These are phyloP conservation scores for Suillus luteus DNA, from an alignment of 768 basidiomycete species.

Conservation along the genomic window DNA sequence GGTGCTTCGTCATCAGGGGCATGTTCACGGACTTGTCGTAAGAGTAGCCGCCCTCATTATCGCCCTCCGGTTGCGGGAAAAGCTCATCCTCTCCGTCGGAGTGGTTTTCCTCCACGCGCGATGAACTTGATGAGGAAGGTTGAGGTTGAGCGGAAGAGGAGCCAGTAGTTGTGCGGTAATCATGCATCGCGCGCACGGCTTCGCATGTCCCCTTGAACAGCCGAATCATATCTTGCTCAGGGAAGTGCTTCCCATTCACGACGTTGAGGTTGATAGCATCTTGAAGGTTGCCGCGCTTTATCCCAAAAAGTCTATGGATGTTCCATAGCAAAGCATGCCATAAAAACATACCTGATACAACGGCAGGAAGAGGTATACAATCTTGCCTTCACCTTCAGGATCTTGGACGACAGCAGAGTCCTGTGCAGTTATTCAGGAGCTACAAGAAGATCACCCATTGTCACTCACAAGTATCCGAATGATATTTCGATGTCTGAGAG, in stretches of 20 bases:
- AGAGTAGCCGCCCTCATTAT: slow-evolving; percentile 73
- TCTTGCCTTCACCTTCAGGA: slow-evolving; percentile 88
- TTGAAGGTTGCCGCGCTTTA: slow-evolving; percentile 89
- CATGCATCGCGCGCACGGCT: slow-evolving; percentile 94
- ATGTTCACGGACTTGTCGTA: slow-evolving; percentile 54
- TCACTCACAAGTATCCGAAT: slow-evolving; percentile 81
- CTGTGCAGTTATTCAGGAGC: slow-evolving; percentile 38
- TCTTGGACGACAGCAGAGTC: slow-evolving; percentile 96
- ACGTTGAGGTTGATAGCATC: slow-evolving; percentile 88
- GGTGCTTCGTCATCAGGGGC: slow-evolving; percentile 61
- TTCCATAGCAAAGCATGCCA: neutral
- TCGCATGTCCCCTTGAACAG: slow-evolving; percentile 94
- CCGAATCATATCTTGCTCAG: slow-evolving; percentile 85
- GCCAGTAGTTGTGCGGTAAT: slow-evolving; percentile 59
- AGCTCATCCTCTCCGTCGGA: slow-evolving; percentile 63
- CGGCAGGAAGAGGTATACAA: slow-evolving; percentile 95
- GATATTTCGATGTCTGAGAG: slow-evolving; percentile 86
- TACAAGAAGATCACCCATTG: neutral
- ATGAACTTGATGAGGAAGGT: slow-evolving; percentile 25
- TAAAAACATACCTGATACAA: slow-evolving; percentile 70
- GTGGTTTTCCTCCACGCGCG: slow-evolving; percentile 30
- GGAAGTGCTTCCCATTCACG: slow-evolving; percentile 78
- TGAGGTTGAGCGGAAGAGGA: slow-evolving; percentile 25
- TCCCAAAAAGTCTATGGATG: slow-evolving; percentile 11
- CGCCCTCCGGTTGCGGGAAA: slow-evolving; percentile 76